Percentiles rank a stretch among this genome's conserved stretches.
These are phyloP conservation scores for Russula abietina DNA, from an alignment of 768 basidiomycete species.

Conservation along the genomic window DNA sequence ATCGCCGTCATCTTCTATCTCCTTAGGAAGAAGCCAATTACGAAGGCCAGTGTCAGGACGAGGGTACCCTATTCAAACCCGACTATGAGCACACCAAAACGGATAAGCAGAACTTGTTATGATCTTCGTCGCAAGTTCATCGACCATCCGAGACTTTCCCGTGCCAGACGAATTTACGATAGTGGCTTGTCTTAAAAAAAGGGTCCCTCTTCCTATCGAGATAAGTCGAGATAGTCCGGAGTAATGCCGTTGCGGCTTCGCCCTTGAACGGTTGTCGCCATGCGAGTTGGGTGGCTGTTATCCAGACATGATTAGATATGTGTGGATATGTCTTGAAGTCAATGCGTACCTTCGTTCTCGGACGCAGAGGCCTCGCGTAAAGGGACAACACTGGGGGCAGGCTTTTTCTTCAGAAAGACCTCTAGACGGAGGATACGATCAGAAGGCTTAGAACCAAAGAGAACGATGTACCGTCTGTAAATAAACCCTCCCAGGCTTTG, in stretches of 20 bases:
- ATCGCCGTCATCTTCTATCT: too few species aligned
- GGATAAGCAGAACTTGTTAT: background rate
- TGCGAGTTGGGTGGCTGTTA: background rate
- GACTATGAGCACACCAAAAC: background rate
- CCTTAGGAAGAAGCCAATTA: background rate
- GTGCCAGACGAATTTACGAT: background rate
- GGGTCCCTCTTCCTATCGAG: background rate
- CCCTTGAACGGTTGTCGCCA: background rate
- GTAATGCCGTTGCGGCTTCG: background rate
- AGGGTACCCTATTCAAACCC: slow-evolving; percentile 4
- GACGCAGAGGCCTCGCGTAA: background rate
- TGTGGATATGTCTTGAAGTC: too few species aligned
- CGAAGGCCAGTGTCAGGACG: background rate
- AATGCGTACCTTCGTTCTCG: background rate
- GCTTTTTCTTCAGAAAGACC: too few species aligned
- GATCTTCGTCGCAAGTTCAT: background rate
- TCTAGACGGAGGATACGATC: too few species aligned
- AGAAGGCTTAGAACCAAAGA: too few species aligned
- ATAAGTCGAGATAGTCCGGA: background rate
- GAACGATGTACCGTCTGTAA: background rate
- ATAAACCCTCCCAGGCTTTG: background rate
- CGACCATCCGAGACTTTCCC: too few species aligned
- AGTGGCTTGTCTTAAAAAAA: background rate
- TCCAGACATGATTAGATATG: background rate
- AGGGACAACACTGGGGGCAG: too few species aligned